Conservation (phyloP, 2,329 filamentous ascomycete species). For the Pseudogymnoascus sp. region DNA sequence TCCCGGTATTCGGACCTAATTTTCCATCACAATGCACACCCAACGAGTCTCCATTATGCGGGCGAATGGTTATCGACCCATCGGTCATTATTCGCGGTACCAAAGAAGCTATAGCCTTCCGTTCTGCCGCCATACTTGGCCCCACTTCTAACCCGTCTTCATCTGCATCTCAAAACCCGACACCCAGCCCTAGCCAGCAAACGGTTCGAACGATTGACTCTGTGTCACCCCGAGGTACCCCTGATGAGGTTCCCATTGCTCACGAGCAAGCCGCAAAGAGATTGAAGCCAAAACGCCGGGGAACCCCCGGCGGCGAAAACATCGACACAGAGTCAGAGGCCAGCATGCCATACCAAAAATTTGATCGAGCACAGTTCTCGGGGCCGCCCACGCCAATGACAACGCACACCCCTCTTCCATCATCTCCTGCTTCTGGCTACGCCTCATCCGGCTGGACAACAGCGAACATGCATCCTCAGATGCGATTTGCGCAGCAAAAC, state of each 20-base stretch:
- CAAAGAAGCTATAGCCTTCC: conserved; percentile 38
- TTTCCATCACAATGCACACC: conserved; percentile 67
- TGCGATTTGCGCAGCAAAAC: conserved; percentile 2
- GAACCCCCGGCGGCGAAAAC: conserved; percentile 31
- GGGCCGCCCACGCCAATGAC: neutral
- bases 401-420: neutral
- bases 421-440: neutral
- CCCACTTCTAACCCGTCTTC: neutral
- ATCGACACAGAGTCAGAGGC: conserved; percentile 31
- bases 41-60: conserved; percentile 54
- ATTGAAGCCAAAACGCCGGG: neutral
- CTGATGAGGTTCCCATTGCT: conserved; percentile 10
- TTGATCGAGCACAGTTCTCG: neutral
- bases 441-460: neutral
- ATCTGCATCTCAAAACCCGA: conserved; percentile 17
- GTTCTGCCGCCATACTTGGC: conserved; percentile 14
- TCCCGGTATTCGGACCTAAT: conserved; percentile 78
- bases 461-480: neutral
- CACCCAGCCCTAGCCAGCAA: neutral
- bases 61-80: conserved; percentile 56
- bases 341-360: neutral
- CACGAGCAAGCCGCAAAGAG: conserved; percentile 24
- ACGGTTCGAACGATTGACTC: conserved; percentile 3
- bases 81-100: conserved; percentile 46
- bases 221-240: neutral